Evolutionary conservation across 2,329 filamentous ascomycete species (phyloP).

Genomic region (Diaporthe destruens): DNA sequence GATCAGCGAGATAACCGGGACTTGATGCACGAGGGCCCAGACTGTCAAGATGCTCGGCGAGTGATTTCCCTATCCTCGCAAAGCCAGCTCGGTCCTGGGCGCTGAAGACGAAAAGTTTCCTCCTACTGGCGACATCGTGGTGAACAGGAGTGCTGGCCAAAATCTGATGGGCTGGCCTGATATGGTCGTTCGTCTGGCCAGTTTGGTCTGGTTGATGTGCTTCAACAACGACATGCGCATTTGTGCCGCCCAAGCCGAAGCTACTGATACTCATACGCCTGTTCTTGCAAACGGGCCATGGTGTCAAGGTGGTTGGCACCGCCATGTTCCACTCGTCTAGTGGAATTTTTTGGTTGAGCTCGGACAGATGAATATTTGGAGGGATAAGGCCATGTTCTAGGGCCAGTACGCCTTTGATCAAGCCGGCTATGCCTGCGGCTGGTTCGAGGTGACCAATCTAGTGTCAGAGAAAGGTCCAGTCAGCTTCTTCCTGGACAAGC

Average conservation of each 20-base stretch:
- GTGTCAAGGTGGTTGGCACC: conserved; percentile 30
- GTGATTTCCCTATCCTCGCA: conserved; percentile 51
- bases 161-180: too few relatives aligned
- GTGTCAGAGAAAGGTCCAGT: too few relatives aligned
- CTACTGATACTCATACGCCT: conserved; percentile 35
- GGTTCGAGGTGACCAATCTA: conserved; percentile 59
- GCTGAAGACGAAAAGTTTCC: conserved; percentile 55
- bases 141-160: too few relatives aligned
- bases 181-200: too few relatives aligned
- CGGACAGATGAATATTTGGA: conserved; percentile 54
- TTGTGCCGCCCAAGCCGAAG: conserved; percentile 37
- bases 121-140: too few relatives aligned
- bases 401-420: conserved; percentile 59
- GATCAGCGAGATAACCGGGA: conserved; percentile 52
- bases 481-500: too few relatives aligned
- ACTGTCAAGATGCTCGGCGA: conserved; percentile 49
- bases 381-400: conserved; percentile 56
- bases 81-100: conserved; percentile 51
- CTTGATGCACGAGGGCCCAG: too few relatives aligned
- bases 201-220: conserved; percentile 13
- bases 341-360: conserved; percentile 35
- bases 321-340: conserved; percentile 37
- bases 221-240: conserved; percentile 9
- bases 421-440: conserved; percentile 55
- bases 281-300: conserved; percentile 30